Evolutionary conservation across 805 yeast species (phyloP).

Genomic region (Pichia sporocuriosa): DNA sequence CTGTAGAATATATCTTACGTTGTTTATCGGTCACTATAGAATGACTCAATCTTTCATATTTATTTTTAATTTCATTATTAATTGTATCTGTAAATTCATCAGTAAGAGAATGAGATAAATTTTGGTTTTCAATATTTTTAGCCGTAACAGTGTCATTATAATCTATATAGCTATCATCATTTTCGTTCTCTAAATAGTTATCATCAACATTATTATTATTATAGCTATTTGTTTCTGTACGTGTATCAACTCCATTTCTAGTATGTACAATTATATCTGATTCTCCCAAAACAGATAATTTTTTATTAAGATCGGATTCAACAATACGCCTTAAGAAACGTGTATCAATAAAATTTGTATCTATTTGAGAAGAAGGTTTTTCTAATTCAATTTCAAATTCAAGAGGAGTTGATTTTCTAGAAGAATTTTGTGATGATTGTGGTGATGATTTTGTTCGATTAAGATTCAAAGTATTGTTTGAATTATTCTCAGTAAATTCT

Average conservation of each 20-base stretch:
- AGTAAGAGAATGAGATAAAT: neutral
- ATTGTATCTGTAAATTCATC: slow-evolving; percentile 2
- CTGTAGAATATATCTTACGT: neutral
- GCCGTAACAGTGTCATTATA: too few species aligned
- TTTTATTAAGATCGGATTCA: slow-evolving; percentile 5
- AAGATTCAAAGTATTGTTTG: too few species aligned
- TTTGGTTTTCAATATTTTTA: too few species aligned
- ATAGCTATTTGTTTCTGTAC: too few species aligned
- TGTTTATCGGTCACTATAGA: neutral
- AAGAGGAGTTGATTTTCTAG: too few species aligned
- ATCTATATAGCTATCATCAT: too few species aligned
- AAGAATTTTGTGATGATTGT: too few species aligned
- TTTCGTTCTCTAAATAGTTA: neutral
- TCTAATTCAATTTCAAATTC: neutral
- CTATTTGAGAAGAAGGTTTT: neutral
- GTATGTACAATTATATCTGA: neutral
- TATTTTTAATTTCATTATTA: slow-evolving; percentile 2
- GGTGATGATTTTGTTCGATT: too few species aligned
- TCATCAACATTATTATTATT: neutral
- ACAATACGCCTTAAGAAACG: slow-evolving; percentile 2
- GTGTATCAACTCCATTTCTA: too few species aligned
- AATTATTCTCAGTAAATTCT: too few species aligned
- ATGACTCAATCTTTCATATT: slow-evolving; percentile 3
- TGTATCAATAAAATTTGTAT: slow-evolving; percentile 4
- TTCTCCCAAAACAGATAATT: slow-evolving; percentile 3